Evolutionary conservation across 2,329 filamentous ascomycete genomes (phyloP).

Genomic region (Thermoascus crustaceus): DNA sequence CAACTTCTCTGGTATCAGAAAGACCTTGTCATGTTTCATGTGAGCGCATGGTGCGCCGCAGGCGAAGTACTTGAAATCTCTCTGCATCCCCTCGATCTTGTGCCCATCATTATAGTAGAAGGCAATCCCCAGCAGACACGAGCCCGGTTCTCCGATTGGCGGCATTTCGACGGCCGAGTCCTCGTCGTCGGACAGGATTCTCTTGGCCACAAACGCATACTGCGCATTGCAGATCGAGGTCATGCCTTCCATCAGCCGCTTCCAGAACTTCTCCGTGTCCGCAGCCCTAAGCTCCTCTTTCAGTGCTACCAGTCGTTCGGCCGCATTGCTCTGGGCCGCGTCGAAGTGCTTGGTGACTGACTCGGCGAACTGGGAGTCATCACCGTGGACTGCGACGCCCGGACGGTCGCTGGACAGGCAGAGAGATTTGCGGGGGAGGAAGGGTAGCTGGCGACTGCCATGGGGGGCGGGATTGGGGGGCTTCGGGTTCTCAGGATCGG

Average conservation of each 20-base stretch:
- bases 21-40: constrained; percentile 65
- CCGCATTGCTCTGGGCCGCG: constrained; percentile 50
- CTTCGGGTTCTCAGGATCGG: too few species aligned
- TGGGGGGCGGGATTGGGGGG: too few species aligned
- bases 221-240: constrained; percentile 56
- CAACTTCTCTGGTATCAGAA: constrained; percentile 56
- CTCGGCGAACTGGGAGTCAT: constrained; percentile 16
- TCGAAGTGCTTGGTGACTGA: constrained; percentile 28
- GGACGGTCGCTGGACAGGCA: constrained; percentile 17
- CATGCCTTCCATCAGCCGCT: constrained; percentile 54
- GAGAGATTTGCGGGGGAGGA: constrained; percentile 25
- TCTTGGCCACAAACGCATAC: constrained; percentile 60
- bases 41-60: constrained; percentile 58
- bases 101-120: constrained; percentile 58
- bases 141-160: constrained; percentile 52
- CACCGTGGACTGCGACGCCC: constrained; percentile 15
- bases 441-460: constrained; percentile 18
- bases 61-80: constrained; percentile 56
- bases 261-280: constrained; percentile 56
- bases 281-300: constrained; percentile 49
- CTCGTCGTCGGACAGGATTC: constrained; percentile 53
- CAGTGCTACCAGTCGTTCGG: constrained; percentile 52
- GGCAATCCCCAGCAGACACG: constrained; percentile 56
- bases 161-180: constrained; percentile 53
- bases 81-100: constrained; percentile 44